phyloP scores from a whole-genome alignment of 106 monocot species.

The Chionographis japonica region DNA sequence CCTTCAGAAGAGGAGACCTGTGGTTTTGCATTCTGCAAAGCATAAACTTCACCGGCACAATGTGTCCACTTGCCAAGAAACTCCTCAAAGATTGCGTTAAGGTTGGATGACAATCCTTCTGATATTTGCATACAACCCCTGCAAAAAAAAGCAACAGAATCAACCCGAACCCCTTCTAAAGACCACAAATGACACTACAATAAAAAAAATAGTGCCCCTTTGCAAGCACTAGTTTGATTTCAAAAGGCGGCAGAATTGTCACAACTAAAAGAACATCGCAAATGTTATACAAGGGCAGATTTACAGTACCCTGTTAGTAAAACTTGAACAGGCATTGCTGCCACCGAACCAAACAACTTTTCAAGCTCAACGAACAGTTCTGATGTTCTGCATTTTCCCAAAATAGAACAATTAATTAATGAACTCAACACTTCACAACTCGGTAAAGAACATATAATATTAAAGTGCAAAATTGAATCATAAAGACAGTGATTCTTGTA shows the following conservation, averaged over 20 bases:
- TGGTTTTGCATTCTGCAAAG: conserved; percentile 22
- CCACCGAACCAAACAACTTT: conserved; percentile 61
- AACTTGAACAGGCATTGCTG: conserved; percentile 57
- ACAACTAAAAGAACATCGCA: background rate
- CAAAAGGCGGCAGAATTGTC: background rate
- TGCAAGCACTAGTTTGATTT: background rate
- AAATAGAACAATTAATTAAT: background rate
- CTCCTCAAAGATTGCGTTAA: conserved; percentile 55
- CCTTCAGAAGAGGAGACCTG: conserved; percentile 7
- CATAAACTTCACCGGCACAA: conserved; percentile 36
- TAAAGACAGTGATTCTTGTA: no score
- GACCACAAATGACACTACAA: background rate
- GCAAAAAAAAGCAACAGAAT: background rate
- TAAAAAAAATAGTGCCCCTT: background rate
- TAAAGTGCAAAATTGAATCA: background rate
- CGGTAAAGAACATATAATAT: background rate
- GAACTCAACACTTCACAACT: background rate
- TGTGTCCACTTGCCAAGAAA: conserved; percentile 72
- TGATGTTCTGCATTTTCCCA: conserved; percentile 45
- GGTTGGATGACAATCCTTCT: conserved; percentile 47
- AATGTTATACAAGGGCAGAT: background rate
- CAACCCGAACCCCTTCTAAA: background rate
- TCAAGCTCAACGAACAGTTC: conserved; percentile 58
- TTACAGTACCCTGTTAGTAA: conserved; percentile 62
- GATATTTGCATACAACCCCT: conserved; percentile 73